Percentiles rank a stretch among this genome's conserved stretches.
These are phyloP conservation scores for Colletotrichum lini DNA, from an alignment of 2,329 filamentous ascomycete genomes.

Conservation along the genomic window DNA sequence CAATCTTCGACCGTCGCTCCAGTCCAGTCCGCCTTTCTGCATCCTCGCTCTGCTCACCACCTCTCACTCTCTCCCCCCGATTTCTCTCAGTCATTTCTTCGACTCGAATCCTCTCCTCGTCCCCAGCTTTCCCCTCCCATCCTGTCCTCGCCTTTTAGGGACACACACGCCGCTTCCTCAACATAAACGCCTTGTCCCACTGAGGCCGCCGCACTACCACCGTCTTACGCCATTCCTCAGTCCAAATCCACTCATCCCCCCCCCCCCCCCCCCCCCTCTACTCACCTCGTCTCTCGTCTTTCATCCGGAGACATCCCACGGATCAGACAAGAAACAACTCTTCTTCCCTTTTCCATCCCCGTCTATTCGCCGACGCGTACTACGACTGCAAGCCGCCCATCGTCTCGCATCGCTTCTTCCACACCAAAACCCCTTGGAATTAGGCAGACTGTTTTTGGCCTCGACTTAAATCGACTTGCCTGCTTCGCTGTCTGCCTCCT, in stretches of 20 bases:
- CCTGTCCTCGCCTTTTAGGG: slow-evolving; percentile 29
- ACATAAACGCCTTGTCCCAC: slow-evolving; percentile 28
- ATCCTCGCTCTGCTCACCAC: slow-evolving; percentile 15
- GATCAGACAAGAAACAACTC: background rate
- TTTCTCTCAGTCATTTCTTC: slow-evolving; percentile 27
- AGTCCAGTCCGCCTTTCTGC: slow-evolving; percentile 11
- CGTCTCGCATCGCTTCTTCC: slow-evolving; percentile 16
- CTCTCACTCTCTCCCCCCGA: slow-evolving; percentile 28
- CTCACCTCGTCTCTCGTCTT: slow-evolving; percentile 18
- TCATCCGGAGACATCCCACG: slow-evolving; percentile 13
- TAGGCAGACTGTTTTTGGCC: slow-evolving; percentile 40
- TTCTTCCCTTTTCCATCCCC: slow-evolving; percentile 32
- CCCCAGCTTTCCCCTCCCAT: slow-evolving; percentile 24
- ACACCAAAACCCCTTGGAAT: slow-evolving; percentile 22
- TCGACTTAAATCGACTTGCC: slow-evolving; percentile 39
- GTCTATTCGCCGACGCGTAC: slow-evolving; percentile 39
- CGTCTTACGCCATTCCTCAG: background rate
- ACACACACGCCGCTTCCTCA: slow-evolving; percentile 22
- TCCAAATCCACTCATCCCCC: background rate
- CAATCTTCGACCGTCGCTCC: slow-evolving; percentile 8
- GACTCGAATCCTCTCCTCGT: slow-evolving; percentile 43
- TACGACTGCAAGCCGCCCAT: slow-evolving; percentile 14
- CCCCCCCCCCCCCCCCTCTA: background rate
- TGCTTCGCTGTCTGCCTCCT: slow-evolving; percentile 28
- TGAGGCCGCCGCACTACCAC: slow-evolving; percentile 36